These are phyloP conservation scores for Cicer bijugum DNA, from an alignment of 306 rosid species.

Conservation along the genomic window DNA sequence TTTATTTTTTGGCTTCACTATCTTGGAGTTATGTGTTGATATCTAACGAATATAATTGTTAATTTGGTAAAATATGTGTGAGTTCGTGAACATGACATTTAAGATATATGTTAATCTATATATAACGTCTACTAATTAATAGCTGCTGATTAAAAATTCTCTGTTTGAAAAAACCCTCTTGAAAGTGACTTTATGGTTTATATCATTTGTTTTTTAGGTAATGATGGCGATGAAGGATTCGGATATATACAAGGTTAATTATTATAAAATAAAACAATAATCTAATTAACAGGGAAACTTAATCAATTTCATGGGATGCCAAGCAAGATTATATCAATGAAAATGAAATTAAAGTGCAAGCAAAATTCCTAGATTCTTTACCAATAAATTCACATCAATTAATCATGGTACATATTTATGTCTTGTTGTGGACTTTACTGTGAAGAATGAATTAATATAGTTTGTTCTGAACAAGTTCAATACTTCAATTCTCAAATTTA, in stretches of 20 bases:
- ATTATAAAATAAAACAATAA: conserved; percentile 2
- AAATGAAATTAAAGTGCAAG: no score
- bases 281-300: neutral
- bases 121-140: neutral
- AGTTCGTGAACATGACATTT: neutral
- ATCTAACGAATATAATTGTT: conserved; percentile 11
- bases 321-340: conserved; percentile 10
- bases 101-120: neutral
- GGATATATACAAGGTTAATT: neutral
- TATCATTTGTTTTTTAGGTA: conserved; percentile 18
- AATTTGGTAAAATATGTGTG: conserved; percentile 5
- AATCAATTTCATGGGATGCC: neutral
- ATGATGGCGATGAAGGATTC: conserved; percentile 7
- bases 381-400: conserved; percentile 5
- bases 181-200: conserved; percentile 39
- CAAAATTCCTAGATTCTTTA: conserved; percentile 13
- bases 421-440: neutral
- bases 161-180: conserved; percentile 34
- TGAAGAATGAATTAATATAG: neutral
- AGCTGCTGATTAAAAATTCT: conserved; percentile 16
- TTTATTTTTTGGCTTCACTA: conserved; percentile 25
- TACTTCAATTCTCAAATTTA: neutral
- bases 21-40: conserved; percentile 37
- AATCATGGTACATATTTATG: neutral
- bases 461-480: conserved; percentile 13